A percentile compares a stretch with the other conserved stretches of the same genome.
phyloP scores from a whole-genome alignment of 1,284 basidiomycete species.

The Tilletiopsis washingtonensis region DNA sequence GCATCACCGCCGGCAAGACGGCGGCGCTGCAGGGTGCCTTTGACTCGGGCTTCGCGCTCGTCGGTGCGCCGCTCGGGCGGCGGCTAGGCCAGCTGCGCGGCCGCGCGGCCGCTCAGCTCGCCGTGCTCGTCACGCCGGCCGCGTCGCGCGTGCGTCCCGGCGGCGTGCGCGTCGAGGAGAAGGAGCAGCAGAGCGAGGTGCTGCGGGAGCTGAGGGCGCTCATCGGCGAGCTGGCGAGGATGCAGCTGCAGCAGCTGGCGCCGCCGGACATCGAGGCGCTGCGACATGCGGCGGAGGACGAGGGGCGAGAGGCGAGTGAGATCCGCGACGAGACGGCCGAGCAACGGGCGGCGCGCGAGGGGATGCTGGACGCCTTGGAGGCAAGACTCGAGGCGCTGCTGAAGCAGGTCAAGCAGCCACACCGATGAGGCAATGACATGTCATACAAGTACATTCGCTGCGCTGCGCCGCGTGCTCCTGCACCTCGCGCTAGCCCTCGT shows the following conservation, averaged over 20 bases:
- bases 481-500: no score
- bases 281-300: background rate
- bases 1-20: conserved; percentile 76
- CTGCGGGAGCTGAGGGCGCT: background rate
- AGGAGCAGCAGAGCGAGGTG: background rate
- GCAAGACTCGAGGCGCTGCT: no score
- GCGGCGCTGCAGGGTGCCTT: conserved; percentile 69
- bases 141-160: no score
- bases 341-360: no score
- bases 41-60: conserved; percentile 63
- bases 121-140: background rate
- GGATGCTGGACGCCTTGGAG: no score
- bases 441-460: no score
- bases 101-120: background rate
- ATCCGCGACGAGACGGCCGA: no score
- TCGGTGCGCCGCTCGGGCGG: conserved; percentile 66
- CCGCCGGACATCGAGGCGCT: background rate
- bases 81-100: conserved; percentile 66
- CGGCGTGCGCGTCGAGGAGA: no score
- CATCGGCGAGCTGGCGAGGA: background rate
- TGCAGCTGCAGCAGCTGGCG: background rate
- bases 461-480: no score
- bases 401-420: no score
- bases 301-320: background rate
- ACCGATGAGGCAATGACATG: no score